Base-by-base conservation (phyloP, 2,329 filamentous ascomycete species). In the Fusarium ambrosium region DNA sequence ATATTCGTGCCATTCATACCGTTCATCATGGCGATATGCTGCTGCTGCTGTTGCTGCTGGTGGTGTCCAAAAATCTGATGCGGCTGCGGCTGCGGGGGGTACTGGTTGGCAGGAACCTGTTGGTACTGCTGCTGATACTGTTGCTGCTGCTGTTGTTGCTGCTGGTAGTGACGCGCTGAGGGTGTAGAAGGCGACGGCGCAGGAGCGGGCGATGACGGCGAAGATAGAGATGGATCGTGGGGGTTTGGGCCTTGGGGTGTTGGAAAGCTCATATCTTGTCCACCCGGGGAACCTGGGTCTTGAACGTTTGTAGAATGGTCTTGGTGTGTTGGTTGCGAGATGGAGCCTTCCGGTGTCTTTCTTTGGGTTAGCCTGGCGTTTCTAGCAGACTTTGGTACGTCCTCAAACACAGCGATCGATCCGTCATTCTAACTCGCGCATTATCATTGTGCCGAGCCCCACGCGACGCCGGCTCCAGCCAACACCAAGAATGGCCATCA, bases 1-100 rank as follows among this genome's bases (percentile, higher is more conserved):
- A 87, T 84, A 76, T 84, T 85, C 73, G 80, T 82, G 77, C 86
- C 86, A 75, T 87, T 88, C 78, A 87, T 84, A 70, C 86, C 86
- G 79, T 88, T 88, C 86, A 88, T 88, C 75, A 78, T 78, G 55
- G 72, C 56, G 76, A 78, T 69, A 53, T 68, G 66, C 53, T 77
- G 75, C 32, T 75, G 79, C 41, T 78, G 77, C 27, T 65, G 62
- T 37, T 69, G 76, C 13, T 73, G 69, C 20, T 73, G 69, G 13
- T 71, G 72, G 58, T 78, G 77, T 64, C 71, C 77, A 60, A 64
- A 74, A 64, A 14, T 64, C 53, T 78, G 78, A 29, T 79, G 76
- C 39, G 80, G 76, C 43, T 78, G 77, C 8, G 59, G 67, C 32
- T 78, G 76, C 45, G 69, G 66, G 45, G 71, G 60, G 41, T 72